Conservation (phyloP, 2,329 filamentous ascomycete genomes). For the Xylariales sp. region DNA sequence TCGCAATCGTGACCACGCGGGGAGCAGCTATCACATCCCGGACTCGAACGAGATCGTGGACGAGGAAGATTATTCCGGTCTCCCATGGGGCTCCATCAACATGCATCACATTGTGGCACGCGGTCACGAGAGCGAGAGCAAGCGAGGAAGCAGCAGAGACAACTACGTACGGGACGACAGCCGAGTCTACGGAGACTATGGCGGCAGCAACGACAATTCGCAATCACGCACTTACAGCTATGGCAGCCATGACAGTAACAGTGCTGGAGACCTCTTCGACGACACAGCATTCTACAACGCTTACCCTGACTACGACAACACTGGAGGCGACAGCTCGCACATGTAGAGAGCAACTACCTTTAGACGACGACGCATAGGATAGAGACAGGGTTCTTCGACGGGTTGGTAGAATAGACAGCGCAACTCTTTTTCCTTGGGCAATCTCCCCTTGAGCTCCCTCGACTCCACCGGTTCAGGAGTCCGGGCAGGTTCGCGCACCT, state of each 20-base stretch:
- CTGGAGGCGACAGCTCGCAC: not conserved
- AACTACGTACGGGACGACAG: not conserved
- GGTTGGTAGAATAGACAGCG: no score
- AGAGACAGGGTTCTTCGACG: no score
- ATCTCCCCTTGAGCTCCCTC: no score
- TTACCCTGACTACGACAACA: not conserved
- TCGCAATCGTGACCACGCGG: slow-evolving; percentile 60
- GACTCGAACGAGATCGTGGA: slow-evolving; percentile 51
- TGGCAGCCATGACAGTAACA: not conserved
- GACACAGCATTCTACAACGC: not conserved
- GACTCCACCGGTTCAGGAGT: no score
- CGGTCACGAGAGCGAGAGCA: slow-evolving; percentile 45
- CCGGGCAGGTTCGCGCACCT: no score
- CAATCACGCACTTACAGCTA: not conserved
- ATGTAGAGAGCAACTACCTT: no score
- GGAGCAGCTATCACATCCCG: slow-evolving; percentile 59
- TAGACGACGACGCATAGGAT: not conserved
- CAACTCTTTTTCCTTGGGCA: no score
- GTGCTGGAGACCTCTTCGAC: not conserved
- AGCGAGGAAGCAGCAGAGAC: slow-evolving; percentile 30
- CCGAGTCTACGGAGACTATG: not conserved
- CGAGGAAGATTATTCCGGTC: slow-evolving; percentile 52
- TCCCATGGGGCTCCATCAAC: slow-evolving; percentile 69
- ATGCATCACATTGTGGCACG: slow-evolving; percentile 49
- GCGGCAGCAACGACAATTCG: not conserved